Evolutionary conservation across 2,329 filamentous ascomycete species (phyloP).

Genomic region (Pyrenophora seminiperda): DNA sequence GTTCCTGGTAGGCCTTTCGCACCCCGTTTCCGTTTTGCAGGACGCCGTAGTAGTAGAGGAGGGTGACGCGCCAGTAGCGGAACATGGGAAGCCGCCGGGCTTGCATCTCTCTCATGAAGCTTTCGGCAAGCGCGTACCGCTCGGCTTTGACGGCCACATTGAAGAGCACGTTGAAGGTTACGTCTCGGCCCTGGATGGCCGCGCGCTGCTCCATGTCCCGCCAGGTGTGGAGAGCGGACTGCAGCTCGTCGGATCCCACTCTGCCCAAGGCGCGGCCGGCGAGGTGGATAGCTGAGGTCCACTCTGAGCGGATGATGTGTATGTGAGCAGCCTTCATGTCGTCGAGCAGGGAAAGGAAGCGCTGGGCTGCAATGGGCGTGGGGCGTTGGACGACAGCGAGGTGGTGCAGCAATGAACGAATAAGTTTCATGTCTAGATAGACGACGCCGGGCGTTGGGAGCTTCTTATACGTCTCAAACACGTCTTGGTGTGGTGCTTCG

Average conservation of each 20-base stretch:
- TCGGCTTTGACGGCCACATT: conserved; percentile 84
- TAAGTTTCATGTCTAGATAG: conserved; percentile 56
- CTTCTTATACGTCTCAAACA: conserved; percentile 60
- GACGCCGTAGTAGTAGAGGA: conserved; percentile 84
- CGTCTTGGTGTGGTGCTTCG: conserved; percentile 51
- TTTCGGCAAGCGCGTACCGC: conserved; percentile 82
- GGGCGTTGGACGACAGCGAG: conserved; percentile 68
- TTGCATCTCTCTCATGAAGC: conserved; percentile 81
- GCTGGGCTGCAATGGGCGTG: conserved; percentile 66
- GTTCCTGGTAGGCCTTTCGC: conserved; percentile 76
- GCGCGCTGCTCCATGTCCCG: conserved; percentile 82
- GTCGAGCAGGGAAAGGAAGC: conserved; percentile 81
- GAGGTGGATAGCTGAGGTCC: conserved; percentile 83
- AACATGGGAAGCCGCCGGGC: conserved; percentile 70
- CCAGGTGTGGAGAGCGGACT: conserved; percentile 79
- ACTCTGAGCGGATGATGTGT: conserved; percentile 69
- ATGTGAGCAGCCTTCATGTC: conserved; percentile 80
- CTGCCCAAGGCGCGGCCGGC: conserved; percentile 71
- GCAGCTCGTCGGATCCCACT: conserved; percentile 64
- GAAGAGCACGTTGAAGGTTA: conserved; percentile 95
- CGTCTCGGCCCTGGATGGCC: conserved; percentile 67
- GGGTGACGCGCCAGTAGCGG: conserved; percentile 78
- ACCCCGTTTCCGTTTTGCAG: conserved; percentile 74
- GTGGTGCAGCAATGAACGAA: conserved; percentile 69
- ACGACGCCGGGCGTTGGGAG: conserved; percentile 60